Evolutionary conservation across 2,329 filamentous ascomycete species (phyloP).

Genomic region (Trichoderma sp.): DNA sequence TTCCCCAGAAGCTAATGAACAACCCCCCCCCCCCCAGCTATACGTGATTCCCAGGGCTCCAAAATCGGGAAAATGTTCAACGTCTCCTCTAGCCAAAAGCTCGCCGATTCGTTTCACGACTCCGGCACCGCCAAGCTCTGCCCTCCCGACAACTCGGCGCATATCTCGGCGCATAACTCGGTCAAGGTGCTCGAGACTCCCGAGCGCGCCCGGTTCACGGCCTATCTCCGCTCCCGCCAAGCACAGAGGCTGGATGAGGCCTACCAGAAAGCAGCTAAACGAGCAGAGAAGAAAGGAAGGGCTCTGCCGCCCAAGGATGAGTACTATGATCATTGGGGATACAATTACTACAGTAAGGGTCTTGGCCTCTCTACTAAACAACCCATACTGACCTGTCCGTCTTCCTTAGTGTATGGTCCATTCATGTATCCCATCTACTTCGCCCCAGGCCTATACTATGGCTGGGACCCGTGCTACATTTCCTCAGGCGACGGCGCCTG

Average conservation of each 20-base stretch:
- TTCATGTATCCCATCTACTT: slow-evolving; percentile 44
- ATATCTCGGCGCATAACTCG: slow-evolving; percentile 72
- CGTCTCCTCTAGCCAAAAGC: slow-evolving; percentile 31
- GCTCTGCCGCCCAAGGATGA: slow-evolving; percentile 44
- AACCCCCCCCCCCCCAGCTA: neutral
- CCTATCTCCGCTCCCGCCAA: slow-evolving; percentile 22
- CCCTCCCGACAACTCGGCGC: slow-evolving; percentile 57
- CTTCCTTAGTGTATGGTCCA: slow-evolving; percentile 41
- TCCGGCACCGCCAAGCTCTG: slow-evolving; percentile 50
- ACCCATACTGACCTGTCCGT: neutral
- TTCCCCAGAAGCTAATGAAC: slow-evolving; percentile 38
- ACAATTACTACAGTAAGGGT: slow-evolving; percentile 41
- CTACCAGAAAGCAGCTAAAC: slow-evolving; percentile 53
- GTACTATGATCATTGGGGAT: slow-evolving; percentile 56
- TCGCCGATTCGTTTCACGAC: slow-evolving; percentile 37
- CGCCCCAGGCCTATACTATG: slow-evolving; percentile 46
- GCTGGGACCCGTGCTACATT: slow-evolving; percentile 38
- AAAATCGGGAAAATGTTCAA: slow-evolving; percentile 27
- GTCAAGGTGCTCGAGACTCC: slow-evolving; percentile 37
- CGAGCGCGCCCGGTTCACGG: neutral
- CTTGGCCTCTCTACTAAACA: neutral
- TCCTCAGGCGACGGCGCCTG: slow-evolving; percentile 35
- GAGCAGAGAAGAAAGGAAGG: slow-evolving; percentile 50
- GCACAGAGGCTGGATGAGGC: slow-evolving; percentile 45
- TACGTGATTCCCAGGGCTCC: slow-evolving; percentile 13